Base-by-base conservation (phyloP, 2,329 filamentous ascomycete species). In the Orbilia quercus region DNA sequence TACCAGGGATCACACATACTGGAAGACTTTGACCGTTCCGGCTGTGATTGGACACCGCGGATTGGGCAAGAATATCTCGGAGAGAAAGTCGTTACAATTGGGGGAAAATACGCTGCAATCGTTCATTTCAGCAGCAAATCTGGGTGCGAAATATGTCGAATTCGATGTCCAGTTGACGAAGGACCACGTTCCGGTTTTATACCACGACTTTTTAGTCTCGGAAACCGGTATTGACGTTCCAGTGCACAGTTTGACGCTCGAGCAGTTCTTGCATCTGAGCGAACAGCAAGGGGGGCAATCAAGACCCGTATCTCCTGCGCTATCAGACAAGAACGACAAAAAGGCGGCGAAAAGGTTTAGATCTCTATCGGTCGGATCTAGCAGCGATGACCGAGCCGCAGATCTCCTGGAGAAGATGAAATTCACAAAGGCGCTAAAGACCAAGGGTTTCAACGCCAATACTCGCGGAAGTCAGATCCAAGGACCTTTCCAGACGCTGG, bases 151-250 rank as follows among this genome's bases (percentile, higher is more conserved):
- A 64, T 90, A 89, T 77, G 87, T 90, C 50, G 87, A 89, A 77
- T 89, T 90, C 78, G 95, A 99, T 79, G 95, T 99, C 0, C 95
- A 99, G 80, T 84, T 99, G 40, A 99, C 95, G n/a, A 99, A 99
- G 79, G 95, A 99, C 79, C 92, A 96, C 78, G 92, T 99, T 1
- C 95, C 95, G 0, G 94, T 99, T 76, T 96, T 99, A 78, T 99
- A 99, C 79, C 95, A 99, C 79, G 95, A 99, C 80, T 99, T 99
- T 79, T 84, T 98, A 12, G 95, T 99, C 80, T 96, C 92, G 79
- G 95, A 99, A 82, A 98, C 95, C 0, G 95, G 96, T 7, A 95
- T 97, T 60, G 95, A 99, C 79, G 95, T 95, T 0, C 95, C 95
- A 0, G 94, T 99, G 1, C 95, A 99, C 79, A 96, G 92, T 0